These are phyloP conservation scores for Citrus medica DNA, from an alignment of 345 rosid genomes.

Conservation along the genomic window DNA sequence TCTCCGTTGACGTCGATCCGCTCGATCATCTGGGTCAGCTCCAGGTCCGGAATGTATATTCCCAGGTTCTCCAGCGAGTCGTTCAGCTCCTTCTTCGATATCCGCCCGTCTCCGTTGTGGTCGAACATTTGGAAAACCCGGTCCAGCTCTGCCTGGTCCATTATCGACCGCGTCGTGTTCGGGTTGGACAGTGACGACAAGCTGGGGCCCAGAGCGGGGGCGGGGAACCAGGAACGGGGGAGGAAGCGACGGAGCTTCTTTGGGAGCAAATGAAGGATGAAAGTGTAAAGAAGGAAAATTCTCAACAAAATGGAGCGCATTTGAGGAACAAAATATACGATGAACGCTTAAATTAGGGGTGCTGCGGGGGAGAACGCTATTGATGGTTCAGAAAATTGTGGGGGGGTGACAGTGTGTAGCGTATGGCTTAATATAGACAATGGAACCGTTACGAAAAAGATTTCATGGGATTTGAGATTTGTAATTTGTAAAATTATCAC, in stretches of 20 bases:
- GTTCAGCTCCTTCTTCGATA: constrained; percentile 50
- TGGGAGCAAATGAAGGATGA: constrained; percentile 46
- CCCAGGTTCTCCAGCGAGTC: constrained; percentile 69
- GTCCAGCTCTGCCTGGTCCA: constrained; percentile 55
- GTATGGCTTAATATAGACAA: neutral
- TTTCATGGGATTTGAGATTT: neutral
- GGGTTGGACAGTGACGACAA: neutral
- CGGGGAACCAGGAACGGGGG: constrained; percentile 37
- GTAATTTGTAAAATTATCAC: neutral
- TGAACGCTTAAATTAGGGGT: neutral
- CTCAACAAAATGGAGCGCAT: constrained; percentile 37
- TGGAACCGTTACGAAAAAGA: neutral
- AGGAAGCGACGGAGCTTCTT: constrained; percentile 46
- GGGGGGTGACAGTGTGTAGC: too few species aligned
- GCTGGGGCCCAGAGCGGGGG: neutral
- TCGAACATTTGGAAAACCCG: constrained; percentile 85
- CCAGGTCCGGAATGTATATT: constrained; percentile 57
- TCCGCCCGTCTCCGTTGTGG: constrained; percentile 62
- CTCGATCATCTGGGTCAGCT: constrained; percentile 49
- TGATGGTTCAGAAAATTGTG: too few species aligned
- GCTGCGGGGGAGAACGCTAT: too few species aligned
- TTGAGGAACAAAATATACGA: neutral
- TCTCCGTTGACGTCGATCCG: constrained; percentile 54
- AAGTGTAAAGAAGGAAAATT: constrained; percentile 47
- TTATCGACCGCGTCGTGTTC: neutral